A percentile compares a stretch with the other conserved stretches of the same genome.
These are phyloP conservation scores for Aureobasidium namibiae DNA, from an alignment of 2,329 filamentous ascomycete species.

Conservation along the genomic window DNA sequence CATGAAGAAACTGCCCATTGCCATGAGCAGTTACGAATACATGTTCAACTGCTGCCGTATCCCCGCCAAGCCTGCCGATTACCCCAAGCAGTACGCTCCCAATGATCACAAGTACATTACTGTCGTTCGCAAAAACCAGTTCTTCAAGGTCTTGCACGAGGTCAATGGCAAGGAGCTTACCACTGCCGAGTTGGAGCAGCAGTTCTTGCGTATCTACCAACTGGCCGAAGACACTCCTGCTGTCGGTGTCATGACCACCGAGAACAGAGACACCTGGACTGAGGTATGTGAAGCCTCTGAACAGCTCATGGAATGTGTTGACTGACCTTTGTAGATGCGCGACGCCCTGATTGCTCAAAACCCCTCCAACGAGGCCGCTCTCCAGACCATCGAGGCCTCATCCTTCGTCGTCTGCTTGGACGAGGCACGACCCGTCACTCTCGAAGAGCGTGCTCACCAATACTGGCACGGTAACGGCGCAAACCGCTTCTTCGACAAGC, in stretches of 20 bases:
- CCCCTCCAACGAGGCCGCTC: constrained; percentile 65
- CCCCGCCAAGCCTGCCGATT: constrained; percentile 71
- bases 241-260: constrained; percentile 76
- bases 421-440: constrained; percentile 80
- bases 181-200: constrained; percentile 78
- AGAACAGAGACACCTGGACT: constrained; percentile 91
- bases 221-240: constrained; percentile 63
- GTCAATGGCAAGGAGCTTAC: constrained; percentile 78
- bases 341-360: constrained; percentile 67
- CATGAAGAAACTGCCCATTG: constrained; percentile 95
- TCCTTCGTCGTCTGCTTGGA: constrained; percentile 92
- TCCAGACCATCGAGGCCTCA: constrained; percentile 77
- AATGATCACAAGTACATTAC: constrained; percentile 78
- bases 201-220: constrained; percentile 80
- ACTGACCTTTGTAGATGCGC: constrained; percentile 40
- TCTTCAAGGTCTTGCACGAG: constrained; percentile 86
- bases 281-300: constrained; percentile 42
- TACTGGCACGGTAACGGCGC: constrained; percentile 98
- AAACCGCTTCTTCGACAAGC: constrained; percentile 98
- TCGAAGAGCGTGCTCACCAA: constrained; percentile 88
- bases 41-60: constrained; percentile 97
- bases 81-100: constrained; percentile 70
- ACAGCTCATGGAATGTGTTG: not conserved
- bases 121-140: constrained; percentile 89
- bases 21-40: constrained; percentile 97